Evolutionary conservation across 306 rosid genomes (phyloP).

Genomic region (Gleditsia sinensis): DNA sequence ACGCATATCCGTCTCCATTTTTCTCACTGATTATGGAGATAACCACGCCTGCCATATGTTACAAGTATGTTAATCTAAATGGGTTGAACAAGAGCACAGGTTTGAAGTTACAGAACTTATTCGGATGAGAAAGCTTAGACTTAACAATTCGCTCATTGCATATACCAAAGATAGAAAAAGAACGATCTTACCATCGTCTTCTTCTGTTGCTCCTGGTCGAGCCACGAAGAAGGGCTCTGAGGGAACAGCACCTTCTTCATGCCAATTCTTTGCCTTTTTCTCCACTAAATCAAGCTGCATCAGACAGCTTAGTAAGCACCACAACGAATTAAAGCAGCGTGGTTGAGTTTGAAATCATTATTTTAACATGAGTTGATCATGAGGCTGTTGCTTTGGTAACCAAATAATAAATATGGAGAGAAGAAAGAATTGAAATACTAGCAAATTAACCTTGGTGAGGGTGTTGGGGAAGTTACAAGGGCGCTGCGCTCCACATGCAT

Average conservation of each 20-base stretch:
- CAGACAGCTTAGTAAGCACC: too few relatives aligned
- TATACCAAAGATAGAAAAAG: not conserved
- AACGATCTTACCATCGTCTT: slow-evolving; percentile 73
- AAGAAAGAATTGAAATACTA: not conserved
- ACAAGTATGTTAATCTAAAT: not conserved
- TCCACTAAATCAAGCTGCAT: slow-evolving; percentile 70
- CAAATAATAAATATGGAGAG: not conserved
- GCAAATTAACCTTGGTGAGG: slow-evolving; percentile 79
- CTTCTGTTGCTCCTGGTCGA: slow-evolving; percentile 87
- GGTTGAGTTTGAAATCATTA: too few relatives aligned
- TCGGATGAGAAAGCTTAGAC: too few relatives aligned
- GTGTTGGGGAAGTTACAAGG: slow-evolving; percentile 98
- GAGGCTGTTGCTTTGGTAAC: not conserved
- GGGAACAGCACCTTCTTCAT: slow-evolving; percentile 80
- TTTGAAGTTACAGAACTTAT: too few relatives aligned
- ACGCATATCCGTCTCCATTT: slow-evolving; percentile 80
- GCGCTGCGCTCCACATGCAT: slow-evolving; percentile 94
- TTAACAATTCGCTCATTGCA: too few relatives aligned
- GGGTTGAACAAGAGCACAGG: not conserved
- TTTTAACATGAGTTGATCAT: too few relatives aligned
- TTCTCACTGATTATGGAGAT: slow-evolving; percentile 80
- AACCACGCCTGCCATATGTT: slow-evolving; percentile 67
- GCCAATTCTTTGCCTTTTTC: slow-evolving; percentile 78
- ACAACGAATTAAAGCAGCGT: too few relatives aligned
- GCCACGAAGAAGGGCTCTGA: slow-evolving; percentile 93